Evolutionary conservation across 306 rosid species (phyloP).

Genomic region (Malus fusca): DNA sequence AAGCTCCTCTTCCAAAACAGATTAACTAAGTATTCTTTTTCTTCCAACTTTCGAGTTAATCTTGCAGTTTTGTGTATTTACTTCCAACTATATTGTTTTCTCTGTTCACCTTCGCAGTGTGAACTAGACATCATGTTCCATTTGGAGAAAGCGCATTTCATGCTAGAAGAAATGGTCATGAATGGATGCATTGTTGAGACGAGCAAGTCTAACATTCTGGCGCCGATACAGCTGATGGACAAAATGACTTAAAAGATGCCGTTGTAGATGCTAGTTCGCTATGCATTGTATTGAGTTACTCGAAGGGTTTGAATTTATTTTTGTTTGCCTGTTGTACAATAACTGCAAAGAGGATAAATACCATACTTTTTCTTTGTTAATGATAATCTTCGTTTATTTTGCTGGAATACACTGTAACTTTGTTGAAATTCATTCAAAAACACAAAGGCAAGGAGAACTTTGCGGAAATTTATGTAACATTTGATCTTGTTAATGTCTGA

Average conservation of each 20-base stretch:
- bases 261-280: neutral
- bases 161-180: conserved; percentile 99
- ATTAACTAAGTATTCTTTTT: neutral
- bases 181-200: conserved; percentile 87
- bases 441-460: neutral
- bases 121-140: conserved; percentile 99
- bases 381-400: neutral
- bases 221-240: conserved; percentile 94
- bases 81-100: neutral
- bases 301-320: neutral
- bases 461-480: neutral
- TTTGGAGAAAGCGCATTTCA: conserved; percentile 91
- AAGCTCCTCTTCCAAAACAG: conserved; percentile 15
- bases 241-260: conserved; percentile 39
- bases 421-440: neutral
- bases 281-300: neutral
- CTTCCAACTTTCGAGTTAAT: conserved; percentile 1
- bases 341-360: neutral
- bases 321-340: neutral
- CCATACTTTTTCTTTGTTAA: neutral
- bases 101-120: conserved; percentile 47
- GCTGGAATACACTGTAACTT: neutral
- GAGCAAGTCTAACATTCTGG: conserved; percentile 67
- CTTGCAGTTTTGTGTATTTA: neutral
- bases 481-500: neutral